Conservation (phyloP, 140 eudicot species). For the Flaveria floridana region DNA sequence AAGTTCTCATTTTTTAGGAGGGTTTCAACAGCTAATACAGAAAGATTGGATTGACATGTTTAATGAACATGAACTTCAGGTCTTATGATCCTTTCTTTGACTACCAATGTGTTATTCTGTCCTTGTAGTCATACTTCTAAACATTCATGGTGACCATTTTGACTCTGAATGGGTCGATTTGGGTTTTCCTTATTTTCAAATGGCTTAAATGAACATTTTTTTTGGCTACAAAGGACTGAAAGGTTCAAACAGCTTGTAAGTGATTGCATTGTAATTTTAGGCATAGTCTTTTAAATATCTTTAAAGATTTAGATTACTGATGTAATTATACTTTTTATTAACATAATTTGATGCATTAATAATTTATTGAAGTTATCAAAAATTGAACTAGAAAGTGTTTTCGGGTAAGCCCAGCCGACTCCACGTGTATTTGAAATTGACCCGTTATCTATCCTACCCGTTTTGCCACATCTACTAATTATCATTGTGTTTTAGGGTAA, state of each 20-base stretch:
- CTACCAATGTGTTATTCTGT: background rate
- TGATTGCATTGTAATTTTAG: background rate
- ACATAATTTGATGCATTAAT: background rate
- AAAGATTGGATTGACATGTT: conserved; percentile 96
- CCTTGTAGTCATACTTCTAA: conserved; percentile 4
- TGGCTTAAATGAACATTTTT: background rate
- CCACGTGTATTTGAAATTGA: background rate
- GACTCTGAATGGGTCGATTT: background rate
- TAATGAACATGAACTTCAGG: conserved; percentile 99
- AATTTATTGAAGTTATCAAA: background rate
- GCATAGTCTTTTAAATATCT: background rate
- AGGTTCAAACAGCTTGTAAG: background rate
- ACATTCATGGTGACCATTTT: background rate
- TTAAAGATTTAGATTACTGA: background rate
- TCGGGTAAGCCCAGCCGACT: background rate
- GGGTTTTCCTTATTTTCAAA: background rate
- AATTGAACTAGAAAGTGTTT: background rate
- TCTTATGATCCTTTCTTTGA: conserved; percentile 20
- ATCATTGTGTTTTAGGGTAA: too few species aligned
- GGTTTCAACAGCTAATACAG: conserved; percentile 88
- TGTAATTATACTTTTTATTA: background rate
- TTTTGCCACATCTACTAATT: background rate
- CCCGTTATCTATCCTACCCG: background rate
- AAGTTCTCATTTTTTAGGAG: conserved; percentile 84
- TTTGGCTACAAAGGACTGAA: background rate